phyloP scores from a whole-genome alignment of 345 rosid species.

The Eutrema japonicum region DNA sequence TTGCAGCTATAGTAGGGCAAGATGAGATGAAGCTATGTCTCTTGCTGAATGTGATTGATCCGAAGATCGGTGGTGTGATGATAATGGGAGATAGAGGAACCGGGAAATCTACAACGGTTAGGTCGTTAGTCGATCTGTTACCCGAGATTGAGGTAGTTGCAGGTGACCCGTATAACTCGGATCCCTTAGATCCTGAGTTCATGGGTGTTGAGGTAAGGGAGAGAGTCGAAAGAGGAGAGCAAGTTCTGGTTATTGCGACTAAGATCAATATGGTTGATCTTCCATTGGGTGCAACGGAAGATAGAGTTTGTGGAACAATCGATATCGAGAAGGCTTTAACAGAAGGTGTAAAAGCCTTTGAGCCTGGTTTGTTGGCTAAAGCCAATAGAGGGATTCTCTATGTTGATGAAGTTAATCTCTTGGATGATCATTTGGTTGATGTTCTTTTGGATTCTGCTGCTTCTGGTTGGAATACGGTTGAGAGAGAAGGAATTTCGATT shows the following conservation, averaged over 20 bases:
- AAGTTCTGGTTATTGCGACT: slow-evolving; percentile 51
- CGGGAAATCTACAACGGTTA: slow-evolving; percentile 88
- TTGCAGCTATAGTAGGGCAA: slow-evolving; percentile 96
- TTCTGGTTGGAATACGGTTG: slow-evolving; percentile 95
- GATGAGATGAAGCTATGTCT: slow-evolving; percentile 99
- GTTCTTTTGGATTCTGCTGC: slow-evolving; percentile 97
- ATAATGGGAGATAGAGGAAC: slow-evolving; percentile 99
- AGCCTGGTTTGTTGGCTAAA: slow-evolving; percentile 97
- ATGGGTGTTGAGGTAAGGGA: slow-evolving; percentile 94
- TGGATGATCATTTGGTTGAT: slow-evolving; percentile 96
- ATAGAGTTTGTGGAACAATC: slow-evolving; percentile 96
- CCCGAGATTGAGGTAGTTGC: slow-evolving; percentile 84
- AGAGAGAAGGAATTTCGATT: slow-evolving; percentile 93
- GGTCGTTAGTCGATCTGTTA: slow-evolving; percentile 88
- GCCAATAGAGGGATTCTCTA: slow-evolving; percentile 97
- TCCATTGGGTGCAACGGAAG: slow-evolving; percentile 97
- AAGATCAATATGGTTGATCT: slow-evolving; percentile 97
- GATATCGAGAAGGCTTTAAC: slow-evolving; percentile 97
- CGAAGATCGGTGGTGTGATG: slow-evolving; percentile 97
- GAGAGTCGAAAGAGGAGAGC: slow-evolving; percentile 57
- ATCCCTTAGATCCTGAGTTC: slow-evolving; percentile 86
- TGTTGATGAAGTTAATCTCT: slow-evolving; percentile 94
- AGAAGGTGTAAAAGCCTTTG: slow-evolving; percentile 95
- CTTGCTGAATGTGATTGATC: slow-evolving; percentile 87
- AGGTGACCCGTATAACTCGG: slow-evolving; percentile 93